A percentile compares a stretch with the other conserved stretches of the same genome.
These are phyloP conservation scores for Pilobolus umbonatus DNA, from an alignment of 192 early-diverging fungal genomes.

Conservation along the genomic window DNA sequence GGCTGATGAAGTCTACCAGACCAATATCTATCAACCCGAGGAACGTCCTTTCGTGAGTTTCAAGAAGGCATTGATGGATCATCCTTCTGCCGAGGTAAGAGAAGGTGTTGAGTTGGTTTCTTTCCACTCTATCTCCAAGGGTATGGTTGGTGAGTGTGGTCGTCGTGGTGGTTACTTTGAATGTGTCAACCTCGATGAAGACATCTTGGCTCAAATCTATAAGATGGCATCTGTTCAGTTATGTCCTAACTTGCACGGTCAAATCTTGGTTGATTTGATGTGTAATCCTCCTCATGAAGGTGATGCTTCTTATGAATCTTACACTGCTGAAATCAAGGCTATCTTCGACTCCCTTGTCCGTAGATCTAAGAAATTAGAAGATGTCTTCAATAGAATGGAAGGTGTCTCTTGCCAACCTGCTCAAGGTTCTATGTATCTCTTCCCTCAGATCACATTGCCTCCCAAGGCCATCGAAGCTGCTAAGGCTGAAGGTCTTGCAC, in stretches of 20 bases:
- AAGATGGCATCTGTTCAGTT: slow-evolving; percentile 89
- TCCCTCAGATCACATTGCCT: slow-evolving; percentile 80
- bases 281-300: slow-evolving; percentile 81
- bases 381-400: slow-evolving; percentile 76
- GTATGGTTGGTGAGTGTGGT: slow-evolving; percentile 97
- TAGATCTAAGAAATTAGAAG: slow-evolving; percentile 65
- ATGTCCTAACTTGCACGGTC: slow-evolving; percentile 93
- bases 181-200: slow-evolving; percentile 68
- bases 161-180: slow-evolving; percentile 97
- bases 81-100: slow-evolving; percentile 5
- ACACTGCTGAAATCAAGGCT: slow-evolving; percentile 61
- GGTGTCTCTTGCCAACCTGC: slow-evolving; percentile 82
- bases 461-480: slow-evolving; percentile 72
- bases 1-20: slow-evolving; percentile 98
- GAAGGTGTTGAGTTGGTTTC: slow-evolving; percentile 82
- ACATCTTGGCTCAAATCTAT: slow-evolving; percentile 79
- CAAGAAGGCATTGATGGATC: slow-evolving; percentile 83
- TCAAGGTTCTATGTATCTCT: slow-evolving; percentile 93
- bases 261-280: slow-evolving; percentile 91
- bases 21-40: slow-evolving; percentile 80
- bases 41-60: slow-evolving; percentile 89
- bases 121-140: slow-evolving; percentile 95
- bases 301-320: slow-evolving; percentile 70
- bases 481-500: slow-evolving; percentile 52
- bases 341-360: slow-evolving; percentile 79